phyloP scores from a whole-genome alignment of 2,329 filamentous ascomycete genomes.

The Fusarium subglutinans region DNA sequence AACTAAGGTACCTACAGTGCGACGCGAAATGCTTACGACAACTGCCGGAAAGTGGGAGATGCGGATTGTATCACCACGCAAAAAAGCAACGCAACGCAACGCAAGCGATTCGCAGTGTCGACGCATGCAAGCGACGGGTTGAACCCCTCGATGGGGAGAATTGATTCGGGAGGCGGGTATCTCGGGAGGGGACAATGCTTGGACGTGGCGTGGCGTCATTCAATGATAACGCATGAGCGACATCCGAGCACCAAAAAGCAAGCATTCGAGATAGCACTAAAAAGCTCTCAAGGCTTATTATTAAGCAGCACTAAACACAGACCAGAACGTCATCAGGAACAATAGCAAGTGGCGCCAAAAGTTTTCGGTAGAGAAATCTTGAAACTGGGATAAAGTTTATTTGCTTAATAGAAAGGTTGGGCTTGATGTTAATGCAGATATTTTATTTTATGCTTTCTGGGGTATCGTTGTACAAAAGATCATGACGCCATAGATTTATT shows the following conservation, averaged over 20 bases:
- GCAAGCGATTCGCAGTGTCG: background rate
- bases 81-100: background rate
- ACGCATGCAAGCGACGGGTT: background rate
- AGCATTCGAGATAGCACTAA: background rate
- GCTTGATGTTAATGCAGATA: background rate
- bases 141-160: background rate
- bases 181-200: background rate
- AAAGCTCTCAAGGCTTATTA: background rate
- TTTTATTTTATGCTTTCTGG: background rate
- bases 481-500: slow-evolving; percentile 26
- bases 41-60: slow-evolving; percentile 6
- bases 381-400: background rate
- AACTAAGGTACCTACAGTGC: background rate
- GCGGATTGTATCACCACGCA: background rate
- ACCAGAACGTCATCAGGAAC: background rate
- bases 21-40: slow-evolving; percentile 2
- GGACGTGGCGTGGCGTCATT: background rate
- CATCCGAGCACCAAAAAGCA: background rate
- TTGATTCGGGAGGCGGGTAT: background rate
- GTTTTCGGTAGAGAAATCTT: background rate
- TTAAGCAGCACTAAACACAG: background rate
- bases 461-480: slow-evolving; percentile 22
- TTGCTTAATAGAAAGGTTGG: background rate
- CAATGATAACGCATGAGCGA: background rate
- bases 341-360: background rate